Conservation (phyloP, 805 yeast species). For the Kuraishia hungarica region DNA sequence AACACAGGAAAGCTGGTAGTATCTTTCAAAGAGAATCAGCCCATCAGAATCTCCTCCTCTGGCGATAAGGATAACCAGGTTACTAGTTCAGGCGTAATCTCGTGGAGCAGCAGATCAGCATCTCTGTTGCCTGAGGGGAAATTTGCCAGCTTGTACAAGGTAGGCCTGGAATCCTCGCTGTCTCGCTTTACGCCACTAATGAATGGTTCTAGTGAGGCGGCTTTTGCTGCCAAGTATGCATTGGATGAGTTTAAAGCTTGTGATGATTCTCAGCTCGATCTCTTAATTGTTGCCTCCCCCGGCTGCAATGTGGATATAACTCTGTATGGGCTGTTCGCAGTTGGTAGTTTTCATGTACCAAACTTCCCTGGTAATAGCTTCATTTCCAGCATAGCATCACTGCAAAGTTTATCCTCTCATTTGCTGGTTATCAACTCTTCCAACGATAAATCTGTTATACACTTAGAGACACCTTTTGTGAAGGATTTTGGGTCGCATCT, state of each 20-base stretch:
- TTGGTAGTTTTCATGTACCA: slow-evolving; percentile 16
- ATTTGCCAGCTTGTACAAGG: slow-evolving; percentile 12
- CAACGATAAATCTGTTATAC: slow-evolving; percentile 12
- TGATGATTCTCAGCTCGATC: slow-evolving; percentile 17
- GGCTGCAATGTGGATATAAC: slow-evolving; percentile 15
- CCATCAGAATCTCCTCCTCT: slow-evolving; percentile 1
- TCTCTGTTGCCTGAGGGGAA: slow-evolving; percentile 6
- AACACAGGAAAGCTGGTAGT: slow-evolving; percentile 18
- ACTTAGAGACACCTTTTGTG: slow-evolving; percentile 19
- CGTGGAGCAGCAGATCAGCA: slow-evolving; percentile 13
- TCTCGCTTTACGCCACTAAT: slow-evolving; percentile 13
- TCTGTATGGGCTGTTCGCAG: slow-evolving; percentile 24
- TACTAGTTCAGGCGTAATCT: slow-evolving; percentile 2
- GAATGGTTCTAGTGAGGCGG: slow-evolving; percentile 3
- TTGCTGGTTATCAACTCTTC: slow-evolving; percentile 14
- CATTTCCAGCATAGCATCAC: slow-evolving; percentile 9
- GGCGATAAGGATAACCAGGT: background rate
- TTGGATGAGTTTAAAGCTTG: slow-evolving; percentile 13
- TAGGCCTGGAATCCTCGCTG: slow-evolving; percentile 15
- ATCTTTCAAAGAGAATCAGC: slow-evolving; percentile 8
- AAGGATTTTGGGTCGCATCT: slow-evolving; percentile 18
- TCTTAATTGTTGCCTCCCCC: slow-evolving; percentile 18
- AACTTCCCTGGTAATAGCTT: slow-evolving; percentile 9
- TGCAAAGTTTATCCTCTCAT: slow-evolving; percentile 15
- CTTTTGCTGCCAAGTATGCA: slow-evolving; percentile 11